Evolutionary conservation across 306 rosid genomes (phyloP).

Genomic region (Castanopsis chinensis): DNA sequence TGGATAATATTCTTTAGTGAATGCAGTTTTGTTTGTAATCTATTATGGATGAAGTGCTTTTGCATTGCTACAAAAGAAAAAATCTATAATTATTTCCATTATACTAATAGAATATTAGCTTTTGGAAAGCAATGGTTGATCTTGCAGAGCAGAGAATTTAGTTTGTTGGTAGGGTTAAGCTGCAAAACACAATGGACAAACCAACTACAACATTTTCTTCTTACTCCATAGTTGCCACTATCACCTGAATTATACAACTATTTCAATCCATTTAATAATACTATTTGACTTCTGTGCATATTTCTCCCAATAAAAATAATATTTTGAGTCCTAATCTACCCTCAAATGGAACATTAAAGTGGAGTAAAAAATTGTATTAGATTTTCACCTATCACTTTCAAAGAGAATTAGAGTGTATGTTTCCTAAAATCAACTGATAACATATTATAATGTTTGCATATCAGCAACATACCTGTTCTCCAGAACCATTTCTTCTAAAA

Average conservation of each 20-base stretch:
- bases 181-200: conserved; percentile 16
- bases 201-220: not conserved
- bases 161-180: conserved; percentile 15
- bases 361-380: not conserved
- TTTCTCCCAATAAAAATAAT: conserved; percentile 1
- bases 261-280: not conserved
- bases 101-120: not conserved
- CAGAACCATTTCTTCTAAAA: conserved; percentile 1
- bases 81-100: not conserved
- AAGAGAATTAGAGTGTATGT: not conserved
- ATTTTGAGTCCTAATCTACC: conserved; percentile 15
- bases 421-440: conserved; percentile 2
- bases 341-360: not conserved
- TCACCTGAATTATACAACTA: not conserved
- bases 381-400: not conserved
- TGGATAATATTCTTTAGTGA: not conserved
- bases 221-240: not conserved
- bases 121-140: conserved; percentile 23
- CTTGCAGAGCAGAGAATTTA: conserved; percentile 16
- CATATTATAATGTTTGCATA: not conserved
- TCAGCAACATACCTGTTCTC: not conserved
- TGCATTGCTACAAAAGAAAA: not conserved
- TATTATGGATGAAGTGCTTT: not conserved
- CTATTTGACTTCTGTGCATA: conserved; percentile 6
- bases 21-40: not conserved